Base-by-base conservation (phyloP, 495 filamentous ascomycete genomes). In the Xylaria telfairii region DNA sequence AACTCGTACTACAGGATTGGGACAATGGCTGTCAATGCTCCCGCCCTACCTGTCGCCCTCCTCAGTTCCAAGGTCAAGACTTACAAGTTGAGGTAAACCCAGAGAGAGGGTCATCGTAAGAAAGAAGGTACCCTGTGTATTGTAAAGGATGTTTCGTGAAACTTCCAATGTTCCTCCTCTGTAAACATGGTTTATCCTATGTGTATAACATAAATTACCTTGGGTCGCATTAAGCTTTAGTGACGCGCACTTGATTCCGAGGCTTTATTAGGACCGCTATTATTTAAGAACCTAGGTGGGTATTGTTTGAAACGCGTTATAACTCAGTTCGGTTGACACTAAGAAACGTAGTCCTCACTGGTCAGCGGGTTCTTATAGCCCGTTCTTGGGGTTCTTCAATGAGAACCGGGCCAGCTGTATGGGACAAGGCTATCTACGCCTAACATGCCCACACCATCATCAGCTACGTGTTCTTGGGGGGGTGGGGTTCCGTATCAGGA, bases 1-100 rank as follows among this genome's bases (percentile, higher is more conserved):
- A 44, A 51, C n/a, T 34, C 65, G 6, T 47, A 34, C 15, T 68
- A 68, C 15, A 54, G 65, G 19, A 59, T 68, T 44, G 65, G 65
- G 17, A 68, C 53, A 26, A 32, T 68, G 51, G 39, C 30, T 24
- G 53, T 68, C 24, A 34, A 67, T 57, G 54, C 30, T 17, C 26
- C 54, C 6, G 26, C 26, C n/a, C 28, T 57, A 34, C 26, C 54
- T 9, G 19, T 9, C 15, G 19, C 28, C 3, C 54, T 57, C 34
- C 30, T 57, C 12, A 57, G 6, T 19, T 34, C 54, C 8, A 10
- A n/a, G 12, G 54, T 57, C 28, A 57, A 57, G 17, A 57, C 54
- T 7, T 57, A 57, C 8, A 57, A 57, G 54, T 17, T 57, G 54
- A 57, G 54, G 30, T 57, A n/a, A 57, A 12, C 12, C 13, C 0